These are phyloP conservation scores for Cadophora malorum DNA, from an alignment of 2,329 filamentous ascomycete genomes.

Conservation along the genomic window DNA sequence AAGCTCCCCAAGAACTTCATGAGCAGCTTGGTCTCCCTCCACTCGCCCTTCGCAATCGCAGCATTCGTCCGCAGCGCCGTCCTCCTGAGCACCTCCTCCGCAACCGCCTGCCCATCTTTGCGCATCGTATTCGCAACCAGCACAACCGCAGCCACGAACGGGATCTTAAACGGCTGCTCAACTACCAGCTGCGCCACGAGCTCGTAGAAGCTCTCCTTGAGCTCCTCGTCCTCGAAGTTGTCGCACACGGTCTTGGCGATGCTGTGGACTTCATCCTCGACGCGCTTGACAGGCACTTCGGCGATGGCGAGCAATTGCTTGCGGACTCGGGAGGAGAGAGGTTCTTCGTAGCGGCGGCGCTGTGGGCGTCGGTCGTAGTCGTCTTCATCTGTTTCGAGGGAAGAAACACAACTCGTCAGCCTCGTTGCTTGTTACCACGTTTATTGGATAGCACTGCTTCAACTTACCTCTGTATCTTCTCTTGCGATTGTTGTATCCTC, in stretches of 20 bases:
- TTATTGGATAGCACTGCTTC: background rate
- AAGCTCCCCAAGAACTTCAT: slow-evolving; percentile 89
- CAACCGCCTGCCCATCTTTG: slow-evolving; percentile 76
- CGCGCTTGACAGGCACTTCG: slow-evolving; percentile 79
- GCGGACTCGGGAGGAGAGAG: slow-evolving; percentile 73
- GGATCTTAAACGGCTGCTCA: slow-evolving; percentile 98
- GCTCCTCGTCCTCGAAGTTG: slow-evolving; percentile 83
- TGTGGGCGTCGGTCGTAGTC: slow-evolving; percentile 76
- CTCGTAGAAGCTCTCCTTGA: slow-evolving; percentile 75
- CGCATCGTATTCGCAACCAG: slow-evolving; percentile 79
- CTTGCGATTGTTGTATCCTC: slow-evolving; percentile 70
- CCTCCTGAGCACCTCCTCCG: slow-evolving; percentile 71
- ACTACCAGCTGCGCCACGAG: slow-evolving; percentile 77
- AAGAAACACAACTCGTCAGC: slow-evolving; percentile 36
- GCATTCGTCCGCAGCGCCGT: slow-evolving; percentile 67
- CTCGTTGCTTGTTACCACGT: slow-evolving; percentile 28
- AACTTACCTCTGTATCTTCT: slow-evolving; percentile 76
- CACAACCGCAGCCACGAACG: slow-evolving; percentile 85
- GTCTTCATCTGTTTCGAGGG: slow-evolving; percentile 71
- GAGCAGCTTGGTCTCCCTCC: slow-evolving; percentile 90
- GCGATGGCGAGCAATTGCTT: slow-evolving; percentile 81
- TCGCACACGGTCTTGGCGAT: slow-evolving; percentile 81
- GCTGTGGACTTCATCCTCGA: slow-evolving; percentile 77
- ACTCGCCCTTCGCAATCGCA: slow-evolving; percentile 74
- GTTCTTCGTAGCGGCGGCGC: slow-evolving; percentile 76